Percentiles rank a stretch among this genome's conserved stretches.
phyloP scores from a whole-genome alignment of 495 filamentous ascomycete species.

The Penicillium diatomitis region DNA sequence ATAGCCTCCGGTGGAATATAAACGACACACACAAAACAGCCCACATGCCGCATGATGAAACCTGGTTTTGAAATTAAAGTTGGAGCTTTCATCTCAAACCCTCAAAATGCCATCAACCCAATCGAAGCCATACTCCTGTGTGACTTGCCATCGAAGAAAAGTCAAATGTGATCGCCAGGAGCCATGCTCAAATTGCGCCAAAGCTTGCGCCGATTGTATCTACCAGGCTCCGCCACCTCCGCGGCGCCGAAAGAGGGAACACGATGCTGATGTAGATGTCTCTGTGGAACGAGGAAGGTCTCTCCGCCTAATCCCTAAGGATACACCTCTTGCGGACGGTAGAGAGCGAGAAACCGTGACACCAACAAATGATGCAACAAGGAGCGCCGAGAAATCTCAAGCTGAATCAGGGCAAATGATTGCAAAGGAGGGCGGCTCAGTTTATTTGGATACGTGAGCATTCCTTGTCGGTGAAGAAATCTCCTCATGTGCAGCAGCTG shows the following conservation, averaged over 20 bases:
- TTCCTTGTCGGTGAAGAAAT: background rate
- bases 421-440: constrained; percentile 27
- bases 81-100: no score
- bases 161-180: constrained; percentile 29
- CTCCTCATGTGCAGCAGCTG: background rate
- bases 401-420: constrained; percentile 24
- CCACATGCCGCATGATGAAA: no score
- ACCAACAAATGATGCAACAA: background rate
- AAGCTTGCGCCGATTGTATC: constrained; percentile 48
- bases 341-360: background rate
- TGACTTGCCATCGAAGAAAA: background rate
- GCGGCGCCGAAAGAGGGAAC: constrained; percentile 49
- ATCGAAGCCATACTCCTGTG: no score
- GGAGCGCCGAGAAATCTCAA: background rate
- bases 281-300: constrained; percentile 16
- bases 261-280: constrained; percentile 33
- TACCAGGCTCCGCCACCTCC: constrained; percentile 51
- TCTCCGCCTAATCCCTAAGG: background rate
- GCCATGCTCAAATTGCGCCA: constrained; percentile 57
- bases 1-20: no score
- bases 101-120: no score
- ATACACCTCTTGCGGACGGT: background rate
- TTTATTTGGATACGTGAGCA: constrained; percentile 41
- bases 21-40: no score
- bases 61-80: no score